Evolutionary conservation across 1,284 basidiomycete species (phyloP), one percentile per base, ranked within the genome.

Genomic region (Trichosporon sp.): DNA sequence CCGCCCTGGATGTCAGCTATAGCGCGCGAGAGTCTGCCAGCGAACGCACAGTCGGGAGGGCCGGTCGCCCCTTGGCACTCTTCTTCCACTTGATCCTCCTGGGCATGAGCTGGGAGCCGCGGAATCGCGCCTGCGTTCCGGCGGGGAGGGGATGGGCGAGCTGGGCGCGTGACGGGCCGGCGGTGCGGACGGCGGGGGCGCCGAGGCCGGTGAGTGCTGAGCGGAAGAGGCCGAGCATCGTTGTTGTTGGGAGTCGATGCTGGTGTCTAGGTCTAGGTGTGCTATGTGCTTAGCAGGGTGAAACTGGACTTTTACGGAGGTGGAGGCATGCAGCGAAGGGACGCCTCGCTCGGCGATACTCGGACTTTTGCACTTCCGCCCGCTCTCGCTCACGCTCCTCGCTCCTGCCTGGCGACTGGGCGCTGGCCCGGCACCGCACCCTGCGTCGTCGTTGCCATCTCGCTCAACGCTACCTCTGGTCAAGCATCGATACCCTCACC

Each of bases 31-130:
- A 26, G 26, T 26, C 26, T 26, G 26, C 40, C 16, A 26, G n/a
- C 16, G 40, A 40, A 61, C 78, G 71, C 68, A 79, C 78, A 63
- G 71, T 79, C 12, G 79, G 78, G 5, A 79, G 68, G 7, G 91
- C 91, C 46, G 95, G 88, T 66, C 90, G 88, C 70, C 93, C 94
- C 83, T 97, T 97, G 84, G 95, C 93, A 40, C 92, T 88, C 83
- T 93, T 94, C 77, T 91, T 86, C 81, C 92, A 91, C 81, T 93
- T 91, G 69, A 93, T 90, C 70, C 90, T 87, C 66, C 90, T 88
- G 2, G 95, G 95, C 0, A 93, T 93, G 11, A 98, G 89, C 77
- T 92, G 89, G 43, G 86, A 84, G 14, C 86, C 84, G 16, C 87
- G 85, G 76, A 80, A 82, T 35, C 87, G 80, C 31, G 85, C 81